These are phyloP conservation scores for Thalia dealbata DNA, from an alignment of 176 grass and related monocot genomes.

Conservation along the genomic window DNA sequence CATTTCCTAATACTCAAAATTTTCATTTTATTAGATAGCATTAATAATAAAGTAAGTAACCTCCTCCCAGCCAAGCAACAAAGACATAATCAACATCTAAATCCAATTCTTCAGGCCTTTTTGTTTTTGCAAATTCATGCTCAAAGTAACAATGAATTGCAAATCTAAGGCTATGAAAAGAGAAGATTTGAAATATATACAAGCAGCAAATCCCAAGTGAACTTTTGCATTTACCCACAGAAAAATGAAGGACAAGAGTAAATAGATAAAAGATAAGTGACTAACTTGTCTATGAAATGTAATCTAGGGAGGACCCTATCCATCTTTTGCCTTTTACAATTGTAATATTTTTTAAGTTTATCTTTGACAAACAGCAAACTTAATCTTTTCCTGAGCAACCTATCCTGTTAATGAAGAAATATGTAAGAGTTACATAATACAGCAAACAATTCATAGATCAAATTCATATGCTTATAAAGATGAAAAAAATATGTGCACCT, in stretches of 20 bases:
- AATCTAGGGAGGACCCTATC: constrained; percentile 38
- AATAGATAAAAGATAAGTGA: constrained; percentile 1
- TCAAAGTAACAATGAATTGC: no score
- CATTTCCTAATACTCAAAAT: no score
- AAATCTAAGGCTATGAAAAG: neutral
- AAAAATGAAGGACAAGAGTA: constrained; percentile 9
- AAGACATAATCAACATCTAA: no score
- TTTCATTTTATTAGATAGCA: no score
- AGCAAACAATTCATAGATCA: constrained; percentile 8
- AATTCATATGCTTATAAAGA: neutral
- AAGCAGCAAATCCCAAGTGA: neutral
- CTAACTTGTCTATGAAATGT: constrained; percentile 42
- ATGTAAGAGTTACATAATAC: constrained; percentile 15
- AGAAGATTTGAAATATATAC: neutral
- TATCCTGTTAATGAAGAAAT: constrained; percentile 40
- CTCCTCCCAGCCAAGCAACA: no score
- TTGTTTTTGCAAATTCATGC: no score
- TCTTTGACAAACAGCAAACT: constrained; percentile 35
- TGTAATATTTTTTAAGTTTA: constrained; percentile 38
- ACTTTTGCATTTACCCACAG: neutral
- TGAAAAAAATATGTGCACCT: constrained; percentile 32
- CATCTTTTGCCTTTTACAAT: constrained; percentile 26
- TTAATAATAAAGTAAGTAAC: no score
- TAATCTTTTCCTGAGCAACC: constrained; percentile 51
- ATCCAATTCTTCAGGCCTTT: no score